These are phyloP conservation scores for Colletotrichum brevisporum DNA, from an alignment of 2,329 filamentous ascomycete species.

Conservation along the genomic window DNA sequence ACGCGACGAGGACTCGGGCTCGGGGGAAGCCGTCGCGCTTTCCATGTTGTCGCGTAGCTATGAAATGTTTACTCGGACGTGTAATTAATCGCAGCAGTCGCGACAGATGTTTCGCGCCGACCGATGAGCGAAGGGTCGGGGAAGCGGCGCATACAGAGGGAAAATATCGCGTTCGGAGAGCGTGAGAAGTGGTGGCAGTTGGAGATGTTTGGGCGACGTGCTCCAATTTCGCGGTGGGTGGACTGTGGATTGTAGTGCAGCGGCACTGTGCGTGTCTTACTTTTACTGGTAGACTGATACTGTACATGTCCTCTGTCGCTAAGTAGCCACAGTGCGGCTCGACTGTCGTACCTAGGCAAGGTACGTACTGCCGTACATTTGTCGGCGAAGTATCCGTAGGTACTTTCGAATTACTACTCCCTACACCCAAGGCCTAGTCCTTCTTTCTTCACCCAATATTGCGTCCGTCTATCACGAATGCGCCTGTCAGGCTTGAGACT, in stretches of 20 bases:
- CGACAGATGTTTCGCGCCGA: constrained; percentile 37
- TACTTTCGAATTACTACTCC: too few species aligned
- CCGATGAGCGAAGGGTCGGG: constrained; percentile 35
- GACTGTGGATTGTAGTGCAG: constrained; percentile 11
- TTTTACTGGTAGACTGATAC: background rate
- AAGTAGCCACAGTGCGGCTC: too few species aligned
- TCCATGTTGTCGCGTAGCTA: constrained; percentile 55
- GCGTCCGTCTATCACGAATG: too few species aligned
- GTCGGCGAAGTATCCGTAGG: background rate
- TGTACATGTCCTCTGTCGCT: background rate
- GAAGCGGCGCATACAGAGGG: constrained; percentile 33
- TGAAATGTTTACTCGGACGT: constrained; percentile 1
- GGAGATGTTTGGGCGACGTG: constrained; percentile 36
- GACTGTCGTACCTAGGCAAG: too few species aligned
- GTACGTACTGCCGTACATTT: background rate
- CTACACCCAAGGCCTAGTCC: too few species aligned
- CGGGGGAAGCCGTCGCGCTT: constrained; percentile 67
- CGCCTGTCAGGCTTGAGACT: too few species aligned
- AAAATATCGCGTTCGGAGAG: constrained; percentile 34
- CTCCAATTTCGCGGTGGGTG: constrained; percentile 35
- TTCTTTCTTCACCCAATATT: too few species aligned
- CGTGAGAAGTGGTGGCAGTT: constrained; percentile 13
- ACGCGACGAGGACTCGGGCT: constrained; percentile 66
- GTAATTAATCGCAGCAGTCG: constrained; percentile 24
- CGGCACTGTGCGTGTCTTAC: constrained; percentile 18